phyloP scores from a whole-genome alignment of 345 rosid species.

The Gossypium stocksii region DNA sequence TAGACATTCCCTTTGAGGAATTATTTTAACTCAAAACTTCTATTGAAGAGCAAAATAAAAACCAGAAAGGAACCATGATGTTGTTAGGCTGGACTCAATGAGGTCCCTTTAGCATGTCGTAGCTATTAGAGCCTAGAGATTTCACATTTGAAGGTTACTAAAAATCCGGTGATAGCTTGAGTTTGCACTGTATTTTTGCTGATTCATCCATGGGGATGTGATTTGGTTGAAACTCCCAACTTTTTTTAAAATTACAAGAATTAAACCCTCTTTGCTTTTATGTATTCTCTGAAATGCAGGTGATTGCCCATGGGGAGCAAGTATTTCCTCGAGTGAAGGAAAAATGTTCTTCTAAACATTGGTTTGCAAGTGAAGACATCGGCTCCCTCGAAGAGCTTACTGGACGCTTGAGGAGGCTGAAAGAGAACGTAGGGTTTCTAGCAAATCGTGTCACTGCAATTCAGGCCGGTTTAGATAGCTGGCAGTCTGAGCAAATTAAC shows the following conservation, averaged over 20 bases:
- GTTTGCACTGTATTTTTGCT: not conserved
- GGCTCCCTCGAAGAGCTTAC: constrained; percentile 73
- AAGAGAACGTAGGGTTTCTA: constrained; percentile 89
- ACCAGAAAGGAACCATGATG: not conserved
- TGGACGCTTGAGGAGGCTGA: constrained; percentile 74
- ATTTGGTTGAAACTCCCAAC: constrained; percentile 9
- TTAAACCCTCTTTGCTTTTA: not conserved
- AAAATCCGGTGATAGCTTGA: not conserved
- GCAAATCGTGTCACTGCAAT: constrained; percentile 86
- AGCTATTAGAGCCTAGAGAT: not conserved
- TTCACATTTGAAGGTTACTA: not conserved
- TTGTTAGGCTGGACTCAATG: not conserved
- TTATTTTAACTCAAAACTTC: not conserved
- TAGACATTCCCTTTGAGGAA: constrained; percentile 2
- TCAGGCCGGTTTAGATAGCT: constrained; percentile 90
- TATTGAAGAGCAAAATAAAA: not conserved
- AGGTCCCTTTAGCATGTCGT: not conserved
- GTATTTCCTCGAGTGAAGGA: constrained; percentile 92
- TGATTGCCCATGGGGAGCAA: constrained; percentile 91
- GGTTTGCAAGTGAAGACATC: constrained; percentile 71
- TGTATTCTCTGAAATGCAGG: constrained; percentile 38
- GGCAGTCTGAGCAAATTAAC: constrained; percentile 97
- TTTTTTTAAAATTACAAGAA: not conserved
- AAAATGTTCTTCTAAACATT: constrained; percentile 62
- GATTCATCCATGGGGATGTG: not conserved